Conservation (phyloP, 2,329 filamentous ascomycete species). For the Aspergillus sojae region DNA sequence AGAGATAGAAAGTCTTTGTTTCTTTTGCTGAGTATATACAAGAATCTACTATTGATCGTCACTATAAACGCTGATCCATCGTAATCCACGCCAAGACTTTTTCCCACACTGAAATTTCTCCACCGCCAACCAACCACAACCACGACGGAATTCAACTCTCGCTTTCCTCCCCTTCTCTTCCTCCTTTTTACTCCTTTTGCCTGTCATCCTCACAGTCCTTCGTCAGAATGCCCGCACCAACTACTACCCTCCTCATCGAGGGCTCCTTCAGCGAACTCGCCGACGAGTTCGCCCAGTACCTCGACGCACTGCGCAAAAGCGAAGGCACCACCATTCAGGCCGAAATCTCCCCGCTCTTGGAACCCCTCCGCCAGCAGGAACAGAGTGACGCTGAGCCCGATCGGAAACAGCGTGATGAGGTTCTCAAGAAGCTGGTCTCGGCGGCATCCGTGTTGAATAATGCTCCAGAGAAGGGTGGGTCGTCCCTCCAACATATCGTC, state of each 20-base stretch:
- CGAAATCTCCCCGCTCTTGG: conserved; percentile 71
- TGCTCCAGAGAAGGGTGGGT: conserved; percentile 79
- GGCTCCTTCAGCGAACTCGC: conserved; percentile 91
- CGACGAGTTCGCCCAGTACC: conserved; percentile 91
- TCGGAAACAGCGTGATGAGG: conserved; percentile 71
- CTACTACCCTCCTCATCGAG: conserved; percentile 74
- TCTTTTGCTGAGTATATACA: neutral
- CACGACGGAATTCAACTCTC: conserved; percentile 13
- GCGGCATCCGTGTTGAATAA: conserved; percentile 76
- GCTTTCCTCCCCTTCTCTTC: conserved; percentile 8
- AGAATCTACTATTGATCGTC: neutral
- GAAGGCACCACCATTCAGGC: conserved; percentile 58
- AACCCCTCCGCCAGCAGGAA: conserved; percentile 56
- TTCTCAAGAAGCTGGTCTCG: conserved; percentile 84
- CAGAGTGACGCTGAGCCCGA: conserved; percentile 57
- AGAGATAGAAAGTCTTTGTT: neutral
- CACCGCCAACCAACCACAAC: conserved; percentile 33
- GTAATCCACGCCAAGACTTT: conserved; percentile 39
- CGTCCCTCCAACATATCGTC: neutral
- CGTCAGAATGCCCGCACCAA: conserved; percentile 59
- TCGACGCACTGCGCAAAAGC: conserved; percentile 77
- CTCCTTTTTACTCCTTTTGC: conserved; percentile 11
- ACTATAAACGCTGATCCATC: neutral
- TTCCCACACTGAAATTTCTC: conserved; percentile 48
- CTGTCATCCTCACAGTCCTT: conserved; percentile 7